Conservation (phyloP, 106 monocot genomes). For the Phalaenopsis aphrodite region DNA sequence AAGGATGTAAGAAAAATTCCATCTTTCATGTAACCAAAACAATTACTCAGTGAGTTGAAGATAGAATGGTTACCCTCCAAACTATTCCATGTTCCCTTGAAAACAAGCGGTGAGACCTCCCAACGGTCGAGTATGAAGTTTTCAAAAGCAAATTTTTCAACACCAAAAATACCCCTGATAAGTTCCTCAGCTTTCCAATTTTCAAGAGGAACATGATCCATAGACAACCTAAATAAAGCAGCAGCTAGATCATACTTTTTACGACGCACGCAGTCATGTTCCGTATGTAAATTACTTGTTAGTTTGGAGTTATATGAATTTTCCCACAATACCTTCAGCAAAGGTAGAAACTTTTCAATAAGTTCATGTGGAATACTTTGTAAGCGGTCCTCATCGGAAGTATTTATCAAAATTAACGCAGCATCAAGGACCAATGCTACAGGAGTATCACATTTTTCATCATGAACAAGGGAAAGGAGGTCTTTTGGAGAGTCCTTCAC, state of each 20-base stretch:
- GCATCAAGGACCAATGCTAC: constrained; percentile 32
- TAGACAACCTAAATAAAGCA: constrained; percentile 74
- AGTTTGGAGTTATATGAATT: constrained; percentile 6
- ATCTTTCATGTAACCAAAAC: constrained; percentile 26
- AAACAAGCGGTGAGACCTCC: constrained; percentile 58
- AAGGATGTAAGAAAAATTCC: constrained; percentile 30
- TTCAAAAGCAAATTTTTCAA: constrained; percentile 23
- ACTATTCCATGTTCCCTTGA: constrained; percentile 16
- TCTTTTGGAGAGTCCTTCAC: constrained; percentile 2
- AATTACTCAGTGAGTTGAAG: constrained; percentile 30
- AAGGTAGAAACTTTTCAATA: constrained; percentile 18
- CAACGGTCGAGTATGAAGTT: constrained; percentile 47
- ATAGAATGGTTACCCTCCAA: constrained; percentile 11
- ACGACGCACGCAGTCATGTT: no score
- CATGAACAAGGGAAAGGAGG: not conserved
- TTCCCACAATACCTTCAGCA: constrained; percentile 25
- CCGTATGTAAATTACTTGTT: not conserved
- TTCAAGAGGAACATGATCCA: constrained; percentile 20
- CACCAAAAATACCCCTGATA: constrained; percentile 45
- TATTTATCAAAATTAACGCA: constrained; percentile 41
- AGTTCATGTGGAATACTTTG: constrained; percentile 25
- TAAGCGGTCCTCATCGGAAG: constrained; percentile 24
- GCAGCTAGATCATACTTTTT: constrained; percentile 40
- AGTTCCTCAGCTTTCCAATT: constrained; percentile 22
- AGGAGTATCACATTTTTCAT: constrained; percentile 13